phyloP scores from a whole-genome alignment of 1,284 basidiomycete genomes.

The Wolfiporia cocos region DNA sequence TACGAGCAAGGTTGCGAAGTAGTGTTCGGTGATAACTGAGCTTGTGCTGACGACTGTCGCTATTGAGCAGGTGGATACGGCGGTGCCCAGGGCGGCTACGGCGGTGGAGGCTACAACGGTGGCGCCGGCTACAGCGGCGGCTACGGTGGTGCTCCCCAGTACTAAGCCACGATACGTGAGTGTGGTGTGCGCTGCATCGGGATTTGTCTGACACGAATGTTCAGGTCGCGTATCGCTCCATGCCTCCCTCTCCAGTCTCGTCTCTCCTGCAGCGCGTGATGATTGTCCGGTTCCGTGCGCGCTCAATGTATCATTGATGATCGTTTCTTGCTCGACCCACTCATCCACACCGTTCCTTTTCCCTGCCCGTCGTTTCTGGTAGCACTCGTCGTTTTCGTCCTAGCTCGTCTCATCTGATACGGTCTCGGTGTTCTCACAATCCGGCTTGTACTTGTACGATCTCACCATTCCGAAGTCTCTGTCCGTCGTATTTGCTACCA shows the following conservation, averaged over 20 bases:
- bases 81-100: constrained; percentile 24
- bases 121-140: constrained; percentile 13
- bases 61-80: constrained; percentile 13
- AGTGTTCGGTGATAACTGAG: constrained; percentile 12
- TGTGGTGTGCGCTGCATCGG: too few relatives aligned
- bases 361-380: constrained; percentile 27
- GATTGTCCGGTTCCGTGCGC: background rate
- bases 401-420: constrained; percentile 23
- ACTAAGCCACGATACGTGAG: constrained; percentile 13
- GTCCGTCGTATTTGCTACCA: constrained; percentile 16
- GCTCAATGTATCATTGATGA: constrained; percentile 9
- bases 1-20: constrained; percentile 14
- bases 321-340: constrained; percentile 25
- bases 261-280: background rate
- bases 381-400: constrained; percentile 34
- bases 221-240: background rate
- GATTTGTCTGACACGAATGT: background rate
- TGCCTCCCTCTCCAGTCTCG: background rate
- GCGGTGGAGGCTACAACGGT: constrained; percentile 26
- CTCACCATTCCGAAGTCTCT: constrained; percentile 10
- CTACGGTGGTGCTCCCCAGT: constrained; percentile 17
- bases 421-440: constrained; percentile 30
- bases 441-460: constrained; percentile 40
- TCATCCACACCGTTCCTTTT: constrained; percentile 32
- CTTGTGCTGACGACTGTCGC: constrained; percentile 10